Evolutionary conservation across 805 yeast species (phyloP).

Genomic region (Candida ficus): DNA sequence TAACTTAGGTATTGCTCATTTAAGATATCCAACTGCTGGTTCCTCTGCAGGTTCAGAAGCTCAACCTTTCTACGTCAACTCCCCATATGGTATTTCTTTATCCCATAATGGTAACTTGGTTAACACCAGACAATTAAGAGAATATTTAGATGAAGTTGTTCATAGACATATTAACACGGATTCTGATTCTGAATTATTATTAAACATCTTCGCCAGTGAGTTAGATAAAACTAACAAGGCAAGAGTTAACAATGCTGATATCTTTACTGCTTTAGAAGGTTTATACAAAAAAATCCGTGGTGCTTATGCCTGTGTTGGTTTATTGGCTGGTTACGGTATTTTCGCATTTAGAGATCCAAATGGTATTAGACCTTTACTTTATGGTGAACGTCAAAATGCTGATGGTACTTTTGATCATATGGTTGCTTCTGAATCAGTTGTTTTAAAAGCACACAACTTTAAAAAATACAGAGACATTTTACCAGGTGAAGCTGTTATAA

Average conservation of each 20-base stretch:
- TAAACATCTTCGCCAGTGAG: constrained; percentile 89
- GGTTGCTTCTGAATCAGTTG: constrained; percentile 95
- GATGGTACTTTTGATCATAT: constrained; percentile 81
- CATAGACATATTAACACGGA: constrained; percentile 98
- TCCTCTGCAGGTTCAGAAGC: constrained; percentile 95
- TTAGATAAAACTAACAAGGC: constrained; percentile 87
- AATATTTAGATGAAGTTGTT: constrained; percentile 84
- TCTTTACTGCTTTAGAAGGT: constrained; percentile 80
- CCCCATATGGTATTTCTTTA: constrained; percentile 89
- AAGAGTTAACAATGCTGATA: constrained; percentile 86
- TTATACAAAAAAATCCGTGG: constrained; percentile 82
- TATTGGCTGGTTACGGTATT: constrained; percentile 94
- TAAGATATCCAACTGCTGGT: constrained; percentile 97
- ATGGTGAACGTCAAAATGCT: constrained; percentile 70
- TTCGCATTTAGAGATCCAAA: constrained; percentile 97
- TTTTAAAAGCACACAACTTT: constrained; percentile 87
- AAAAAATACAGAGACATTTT: constrained; percentile 70
- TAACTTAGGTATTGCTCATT: constrained; percentile 91
- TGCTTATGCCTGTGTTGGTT: constrained; percentile 93
- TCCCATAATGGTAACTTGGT: constrained; percentile 95
- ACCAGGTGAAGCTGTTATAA: constrained; percentile 96
- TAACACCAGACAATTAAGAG: constrained; percentile 70
- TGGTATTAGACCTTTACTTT: constrained; percentile 87
- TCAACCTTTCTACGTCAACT: constrained; percentile 96
- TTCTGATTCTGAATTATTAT: constrained; percentile 85